A percentile compares a stretch with the other conserved stretches of the same genome.
Conservation (phyloP, 805 yeast species). For the Candida sanyiensis region DNA sequence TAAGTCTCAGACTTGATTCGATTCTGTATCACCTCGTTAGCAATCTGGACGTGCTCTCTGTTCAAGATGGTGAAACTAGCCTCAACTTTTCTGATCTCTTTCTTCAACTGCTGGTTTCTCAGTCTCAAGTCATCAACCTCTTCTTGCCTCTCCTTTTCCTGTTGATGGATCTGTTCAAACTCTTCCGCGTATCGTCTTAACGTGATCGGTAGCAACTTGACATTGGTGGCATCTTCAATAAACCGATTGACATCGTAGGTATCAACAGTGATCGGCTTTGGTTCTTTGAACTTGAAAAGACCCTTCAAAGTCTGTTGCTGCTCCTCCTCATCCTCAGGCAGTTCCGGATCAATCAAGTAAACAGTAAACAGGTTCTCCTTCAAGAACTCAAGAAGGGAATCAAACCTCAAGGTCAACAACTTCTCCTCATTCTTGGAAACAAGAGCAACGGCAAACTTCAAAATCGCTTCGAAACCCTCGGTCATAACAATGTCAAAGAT, state of each 20-base stretch:
- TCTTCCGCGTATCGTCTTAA: slow-evolving; percentile 68
- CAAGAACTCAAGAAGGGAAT: slow-evolving; percentile 66
- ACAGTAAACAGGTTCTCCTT: slow-evolving; percentile 74
- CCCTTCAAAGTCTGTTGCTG: slow-evolving; percentile 9
- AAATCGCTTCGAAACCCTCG: slow-evolving; percentile 83
- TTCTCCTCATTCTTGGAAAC: slow-evolving; percentile 61
- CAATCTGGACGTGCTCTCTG: slow-evolving; percentile 78
- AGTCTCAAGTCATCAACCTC: slow-evolving; percentile 67
- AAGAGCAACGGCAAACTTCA: slow-evolving; percentile 78
- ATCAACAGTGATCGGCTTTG: slow-evolving; percentile 22
- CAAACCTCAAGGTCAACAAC: slow-evolving; percentile 63
- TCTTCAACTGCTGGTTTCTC: slow-evolving; percentile 65
- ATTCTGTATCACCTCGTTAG: slow-evolving; percentile 80
- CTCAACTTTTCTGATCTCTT: slow-evolving; percentile 70
- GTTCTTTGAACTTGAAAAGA: slow-evolving; percentile 14
- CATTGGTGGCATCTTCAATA: slow-evolving; percentile 71
- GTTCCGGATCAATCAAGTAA: slow-evolving; percentile 38
- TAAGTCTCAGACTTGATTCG: slow-evolving; percentile 71
- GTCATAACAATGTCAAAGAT: slow-evolving; percentile 84
- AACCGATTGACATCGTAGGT: slow-evolving; percentile 64
- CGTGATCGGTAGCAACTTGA: slow-evolving; percentile 67
- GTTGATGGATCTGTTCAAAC: slow-evolving; percentile 72
- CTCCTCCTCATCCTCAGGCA: slow-evolving; percentile 26
- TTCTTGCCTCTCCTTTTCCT: slow-evolving; percentile 50
- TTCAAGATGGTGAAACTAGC: slow-evolving; percentile 62